Evolutionary conservation across 1,284 basidiomycete genomes (phyloP).

Genomic region (Mixia osmundae): DNA sequence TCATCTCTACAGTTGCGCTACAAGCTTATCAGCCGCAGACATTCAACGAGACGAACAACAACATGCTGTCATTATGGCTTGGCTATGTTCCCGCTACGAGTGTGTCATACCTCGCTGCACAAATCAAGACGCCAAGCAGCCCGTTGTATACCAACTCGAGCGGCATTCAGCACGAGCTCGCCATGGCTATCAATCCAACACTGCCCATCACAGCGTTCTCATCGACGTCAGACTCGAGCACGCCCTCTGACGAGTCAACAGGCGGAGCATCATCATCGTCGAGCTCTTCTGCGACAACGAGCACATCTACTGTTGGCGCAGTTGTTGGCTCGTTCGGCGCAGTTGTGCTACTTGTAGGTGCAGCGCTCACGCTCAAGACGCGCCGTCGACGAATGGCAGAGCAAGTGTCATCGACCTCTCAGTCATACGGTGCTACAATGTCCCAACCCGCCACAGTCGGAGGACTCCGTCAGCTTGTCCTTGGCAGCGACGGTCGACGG

Average conservation of each 20-base stretch:
- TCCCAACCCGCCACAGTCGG: no score
- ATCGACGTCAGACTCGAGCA: conserved; percentile 1
- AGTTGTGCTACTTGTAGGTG: conserved; percentile 5
- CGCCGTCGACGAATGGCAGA: no score
- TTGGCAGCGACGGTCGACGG: no score
- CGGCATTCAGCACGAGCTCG: conserved; percentile 3
- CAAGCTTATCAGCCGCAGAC: conserved; percentile 6
- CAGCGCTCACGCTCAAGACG: no score
- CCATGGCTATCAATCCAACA: conserved; percentile 7
- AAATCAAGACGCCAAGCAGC: conserved; percentile 2
- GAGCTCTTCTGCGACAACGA: background rate
- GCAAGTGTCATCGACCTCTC: no score
- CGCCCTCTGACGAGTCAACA: background rate
- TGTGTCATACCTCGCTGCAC: conserved; percentile 2
- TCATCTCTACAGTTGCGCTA: conserved; percentile 4
- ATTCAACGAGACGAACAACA: conserved; percentile 1
- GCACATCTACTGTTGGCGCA: conserved; percentile 6
- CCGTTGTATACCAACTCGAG: conserved; percentile 1
- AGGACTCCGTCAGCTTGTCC: no score
- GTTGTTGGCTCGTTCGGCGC: conserved; percentile 9
- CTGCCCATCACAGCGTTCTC: conserved; percentile 4
- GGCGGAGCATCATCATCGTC: no score
- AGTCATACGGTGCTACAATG: no score
- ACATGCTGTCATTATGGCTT: conserved; percentile 4
- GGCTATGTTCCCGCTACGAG: conserved; percentile 7